Evolutionary conservation across 2,329 filamentous ascomycete species (phyloP), one percentile per base, ranked within the genome.

Genomic region (Fusarium pseudocircinatum): DNA sequence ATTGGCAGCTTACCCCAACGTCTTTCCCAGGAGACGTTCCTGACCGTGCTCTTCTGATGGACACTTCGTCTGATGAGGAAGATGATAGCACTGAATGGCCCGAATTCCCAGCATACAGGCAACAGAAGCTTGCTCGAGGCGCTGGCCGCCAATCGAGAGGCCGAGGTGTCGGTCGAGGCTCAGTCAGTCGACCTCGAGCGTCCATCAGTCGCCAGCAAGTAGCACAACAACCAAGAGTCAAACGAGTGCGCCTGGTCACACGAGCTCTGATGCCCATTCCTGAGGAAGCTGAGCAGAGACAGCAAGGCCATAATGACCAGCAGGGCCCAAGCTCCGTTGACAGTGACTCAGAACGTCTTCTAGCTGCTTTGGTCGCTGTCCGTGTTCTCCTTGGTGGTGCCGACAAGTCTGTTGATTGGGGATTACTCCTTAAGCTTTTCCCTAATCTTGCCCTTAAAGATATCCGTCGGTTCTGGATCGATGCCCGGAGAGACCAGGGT

Each of bases 341-440:
- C 36, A 66, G 28, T 24, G 60, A 67, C 30, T 63, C 70, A 18
- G 75, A 78, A 32, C 79, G 79, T 28, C 81, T 90, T 34, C 82
- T 91, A 58, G 86, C 88, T 24, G 87, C 89, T 7, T 89, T 91
- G 64, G 82, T 92, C 57, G 86, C 88, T 20, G 83, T 91, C 42
- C 85, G 87, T 24, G 87, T 87, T 13, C 80, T 92, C 14, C 81
- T 91, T 12, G 91, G 91, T 15, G 91, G 91, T 12, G 83, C 90
- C 16, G 87, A 90, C 70, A 86, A 87, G 73, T 82, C 84, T 4
- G 83, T 91, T 28, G 90, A 92, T 74, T 91, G 90, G 86, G 89
- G 89, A 15, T 75, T 91, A 44, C 81, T 91, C 65, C 79, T 87
- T 73, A 84, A 84, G 28, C 79, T 90, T 20, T 91, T 90, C 75